These are phyloP conservation scores for Corymbia calophylla DNA, from an alignment of 441 rosid species.

Conservation along the genomic window DNA sequence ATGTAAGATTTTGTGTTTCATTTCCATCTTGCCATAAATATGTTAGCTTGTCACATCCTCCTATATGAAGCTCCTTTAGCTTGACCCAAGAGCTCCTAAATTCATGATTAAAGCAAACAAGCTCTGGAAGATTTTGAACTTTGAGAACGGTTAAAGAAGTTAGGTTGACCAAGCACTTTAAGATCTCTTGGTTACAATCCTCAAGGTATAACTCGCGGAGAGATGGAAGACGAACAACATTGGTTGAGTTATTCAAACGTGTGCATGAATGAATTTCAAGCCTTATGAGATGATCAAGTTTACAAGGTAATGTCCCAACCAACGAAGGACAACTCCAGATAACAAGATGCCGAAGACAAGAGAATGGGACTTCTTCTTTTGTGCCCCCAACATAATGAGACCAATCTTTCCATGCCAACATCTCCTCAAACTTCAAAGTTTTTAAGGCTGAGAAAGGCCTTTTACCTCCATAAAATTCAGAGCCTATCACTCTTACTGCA, in stretches of 20 bases:
- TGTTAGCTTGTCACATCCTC: background rate
- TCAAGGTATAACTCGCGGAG: background rate
- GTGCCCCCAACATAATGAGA: fast-evolving
- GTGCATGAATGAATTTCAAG: background rate
- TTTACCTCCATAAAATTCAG: background rate
- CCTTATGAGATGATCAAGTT: background rate
- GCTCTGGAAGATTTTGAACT: background rate
- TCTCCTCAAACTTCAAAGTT: background rate
- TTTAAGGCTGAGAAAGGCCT: background rate
- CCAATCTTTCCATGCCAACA: background rate
- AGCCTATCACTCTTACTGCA: background rate
- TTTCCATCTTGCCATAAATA: background rate
- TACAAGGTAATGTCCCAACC: background rate
- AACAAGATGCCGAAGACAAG: background rate
- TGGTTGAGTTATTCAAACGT: background rate
- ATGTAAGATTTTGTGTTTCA: background rate
- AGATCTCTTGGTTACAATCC: background rate
- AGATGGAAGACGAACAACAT: background rate
- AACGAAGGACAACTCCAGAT: fast-evolving
- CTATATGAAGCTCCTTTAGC: background rate
- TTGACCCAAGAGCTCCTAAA: background rate
- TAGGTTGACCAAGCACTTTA: background rate
- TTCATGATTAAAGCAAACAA: background rate
- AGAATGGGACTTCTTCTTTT: background rate
- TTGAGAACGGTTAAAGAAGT: background rate